Conservation (phyloP, 768 basidiomycete genomes). For the Porpolomopsis calyptriformis region DNA sequence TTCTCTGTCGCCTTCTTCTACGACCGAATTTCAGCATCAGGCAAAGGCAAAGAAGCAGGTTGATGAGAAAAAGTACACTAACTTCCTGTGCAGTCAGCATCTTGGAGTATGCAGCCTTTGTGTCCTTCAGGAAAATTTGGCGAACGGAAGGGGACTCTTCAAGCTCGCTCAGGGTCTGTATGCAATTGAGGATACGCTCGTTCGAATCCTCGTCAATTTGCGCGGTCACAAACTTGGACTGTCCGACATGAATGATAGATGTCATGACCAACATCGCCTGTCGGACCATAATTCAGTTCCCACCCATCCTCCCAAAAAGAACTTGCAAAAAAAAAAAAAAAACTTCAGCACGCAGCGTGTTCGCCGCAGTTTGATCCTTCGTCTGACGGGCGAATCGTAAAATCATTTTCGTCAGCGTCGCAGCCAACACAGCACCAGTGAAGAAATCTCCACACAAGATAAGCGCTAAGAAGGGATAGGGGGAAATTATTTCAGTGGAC, state of each 20-base stretch:
- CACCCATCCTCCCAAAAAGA: too few relatives aligned
- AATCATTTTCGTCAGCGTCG: constrained; percentile 84
- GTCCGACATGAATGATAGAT: constrained; percentile 91
- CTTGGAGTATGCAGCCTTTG: constrained; percentile 82
- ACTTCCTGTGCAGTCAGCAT: constrained; percentile 97
- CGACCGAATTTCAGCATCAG: neutral
- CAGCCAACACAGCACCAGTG: constrained; percentile 84
- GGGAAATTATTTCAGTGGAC: too few relatives aligned
- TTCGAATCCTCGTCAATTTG: constrained; percentile 98
- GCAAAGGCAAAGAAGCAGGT: neutral
- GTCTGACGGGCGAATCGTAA: constrained; percentile 59
- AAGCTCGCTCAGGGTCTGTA: constrained; percentile 83
- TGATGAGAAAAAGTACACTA: constrained; percentile 8
- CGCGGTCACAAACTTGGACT: constrained; percentile 86
- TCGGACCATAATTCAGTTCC: constrained; percentile 3
- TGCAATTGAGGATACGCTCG: constrained; percentile 93
- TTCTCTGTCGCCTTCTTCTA: constrained; percentile 88
- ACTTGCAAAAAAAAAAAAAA: constrained; percentile 13
- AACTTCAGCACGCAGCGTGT: constrained; percentile 81
- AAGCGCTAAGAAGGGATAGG: constrained; percentile 54
- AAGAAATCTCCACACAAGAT: constrained; percentile 98
- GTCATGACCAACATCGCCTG: constrained; percentile 98
- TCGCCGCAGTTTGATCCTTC: constrained; percentile 36
- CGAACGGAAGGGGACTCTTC: constrained; percentile 45
- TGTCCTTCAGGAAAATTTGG: constrained; percentile 74